Evolutionary conservation across 768 basidiomycete genomes (phyloP), one percentile per base, ranked within the genome.

Genomic region (Hirschioporus abietinus): DNA sequence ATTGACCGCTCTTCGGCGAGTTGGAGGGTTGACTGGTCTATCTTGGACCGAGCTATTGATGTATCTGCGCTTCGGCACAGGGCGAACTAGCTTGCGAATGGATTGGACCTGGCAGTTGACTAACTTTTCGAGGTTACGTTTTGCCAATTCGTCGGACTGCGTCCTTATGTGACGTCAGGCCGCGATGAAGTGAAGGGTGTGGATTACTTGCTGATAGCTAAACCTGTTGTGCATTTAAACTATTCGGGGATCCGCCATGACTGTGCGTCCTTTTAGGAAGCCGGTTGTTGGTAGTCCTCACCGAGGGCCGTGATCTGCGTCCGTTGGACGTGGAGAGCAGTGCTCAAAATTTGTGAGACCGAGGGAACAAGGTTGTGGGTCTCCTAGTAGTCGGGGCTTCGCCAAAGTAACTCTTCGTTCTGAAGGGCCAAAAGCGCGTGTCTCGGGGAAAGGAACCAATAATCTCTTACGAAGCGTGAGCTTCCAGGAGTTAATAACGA

Each of bases 301-400:
- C 63, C 67, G 69, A 72, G 73, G 75, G 73, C 70, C 68, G 69
- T 71, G 74, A 78, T 74, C 68, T 66, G 68, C 68, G 75, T 74
- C 69, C 69, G 64, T 65, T 67, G 73, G 70, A 76, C 74, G 69
- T 65, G 71, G 74, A 69, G 73, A 76, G 71, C 73, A 70, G 69
- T 58, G 68, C 70, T 69, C 77, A 77, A 79, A 80, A 77, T 75
- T 75, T 81, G 81, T 80, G 81, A 79, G 80, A 75, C 75, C 72
- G 77, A 78, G 80, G 79, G 77, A 76, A 79, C 74, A 79, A 80
- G 79, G 79, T 72, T 76, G 70, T 68, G 67, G 71, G 73, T 70
- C 64, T 66, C 68, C 66, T 68, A 67, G n/a, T n/a, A n/a, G n/a
- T n/a, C 70, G 69, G 67, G 30, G 62, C 58, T 26, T 58, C 35